Conservation (phyloP, 129 eudicot genomes). For the Artemisia argyi region DNA sequence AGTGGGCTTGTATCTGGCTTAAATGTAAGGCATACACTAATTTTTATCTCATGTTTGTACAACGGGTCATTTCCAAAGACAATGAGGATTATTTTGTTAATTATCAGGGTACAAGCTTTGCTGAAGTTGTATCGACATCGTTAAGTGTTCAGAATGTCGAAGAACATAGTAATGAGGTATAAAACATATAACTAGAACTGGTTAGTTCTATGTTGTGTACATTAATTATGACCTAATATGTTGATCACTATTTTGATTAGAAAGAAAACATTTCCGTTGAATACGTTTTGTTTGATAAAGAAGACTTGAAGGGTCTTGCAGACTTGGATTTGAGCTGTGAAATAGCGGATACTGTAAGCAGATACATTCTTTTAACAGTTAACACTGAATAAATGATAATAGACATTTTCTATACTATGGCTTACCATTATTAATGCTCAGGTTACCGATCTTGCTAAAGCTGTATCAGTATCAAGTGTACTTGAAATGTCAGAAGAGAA, state of each 20-base stretch:
- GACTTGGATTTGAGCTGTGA: constrained; percentile 19
- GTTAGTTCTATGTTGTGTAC: background rate
- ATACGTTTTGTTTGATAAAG: constrained; percentile 37
- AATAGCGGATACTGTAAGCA: constrained; percentile 12
- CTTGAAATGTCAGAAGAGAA: too few species aligned
- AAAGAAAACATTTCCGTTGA: constrained; percentile 16
- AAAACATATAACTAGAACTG: background rate
- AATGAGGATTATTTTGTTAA: constrained; percentile 1
- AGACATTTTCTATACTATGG: too few species aligned
- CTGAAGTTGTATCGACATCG: constrained; percentile 19
- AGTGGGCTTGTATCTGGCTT: background rate
- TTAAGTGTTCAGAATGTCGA: background rate
- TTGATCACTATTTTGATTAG: constrained; percentile 18
- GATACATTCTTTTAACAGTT: too few species aligned
- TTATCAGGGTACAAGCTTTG: constrained; percentile 24
- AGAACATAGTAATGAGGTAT: constrained; percentile 24
- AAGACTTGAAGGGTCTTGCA: constrained; percentile 33
- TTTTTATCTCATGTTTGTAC: constrained; percentile 8
- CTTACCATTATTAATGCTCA: too few species aligned
- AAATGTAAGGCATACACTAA: constrained; percentile 7
- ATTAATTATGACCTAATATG: constrained; percentile 12
- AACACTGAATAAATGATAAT: too few species aligned
- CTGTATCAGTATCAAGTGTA: too few species aligned
- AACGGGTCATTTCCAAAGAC: background rate
- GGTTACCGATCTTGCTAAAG: too few species aligned